Percentiles rank a stretch among this genome's conserved stretches.
Evolutionary conservation across 805 yeast genomes (phyloP).

Genomic region (Teunomyces atbi): DNA sequence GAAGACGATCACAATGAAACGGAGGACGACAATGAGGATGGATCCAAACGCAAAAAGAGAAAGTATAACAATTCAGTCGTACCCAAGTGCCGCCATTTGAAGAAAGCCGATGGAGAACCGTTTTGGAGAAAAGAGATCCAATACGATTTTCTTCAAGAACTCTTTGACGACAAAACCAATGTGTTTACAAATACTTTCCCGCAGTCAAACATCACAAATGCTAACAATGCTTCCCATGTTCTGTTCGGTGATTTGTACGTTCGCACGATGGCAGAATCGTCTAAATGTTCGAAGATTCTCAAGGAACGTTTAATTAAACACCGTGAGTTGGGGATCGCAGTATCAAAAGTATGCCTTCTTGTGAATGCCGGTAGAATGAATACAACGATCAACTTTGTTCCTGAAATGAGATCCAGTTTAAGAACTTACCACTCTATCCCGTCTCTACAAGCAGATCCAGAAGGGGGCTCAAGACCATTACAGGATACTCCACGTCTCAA

Average conservation of each 20-base stretch:
- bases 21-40: slow-evolving; percentile 12
- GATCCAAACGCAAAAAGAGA: slow-evolving; percentile 15
- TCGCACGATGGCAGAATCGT: slow-evolving; percentile 75
- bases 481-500: slow-evolving; percentile 95
- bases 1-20: slow-evolving; percentile 7
- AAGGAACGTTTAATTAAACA: slow-evolving; percentile 72
- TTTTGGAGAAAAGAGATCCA: slow-evolving; percentile 87
- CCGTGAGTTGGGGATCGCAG: slow-evolving; percentile 61
- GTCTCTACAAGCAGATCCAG: slow-evolving; percentile 70
- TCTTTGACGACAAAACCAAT: slow-evolving; percentile 61
- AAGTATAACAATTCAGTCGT: slow-evolving; percentile 15
- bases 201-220: slow-evolving; percentile 36
- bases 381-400: slow-evolving; percentile 91
- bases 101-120: slow-evolving; percentile 90
- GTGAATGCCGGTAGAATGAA: slow-evolving; percentile 93
- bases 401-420: slow-evolving; percentile 91
- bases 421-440: slow-evolving; percentile 95
- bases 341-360: slow-evolving; percentile 77
- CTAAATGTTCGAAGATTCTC: slow-evolving; percentile 78
- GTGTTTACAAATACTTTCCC: slow-evolving; percentile 69
- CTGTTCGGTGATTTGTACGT: slow-evolving; percentile 85
- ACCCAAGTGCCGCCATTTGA: slow-evolving; percentile 55
- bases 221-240: slow-evolving; percentile 43
- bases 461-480: slow-evolving; percentile 58
- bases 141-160: slow-evolving; percentile 64